Base-by-base conservation (phyloP, 352 stramenopile species). In the Phytopythium montanum region DNA sequence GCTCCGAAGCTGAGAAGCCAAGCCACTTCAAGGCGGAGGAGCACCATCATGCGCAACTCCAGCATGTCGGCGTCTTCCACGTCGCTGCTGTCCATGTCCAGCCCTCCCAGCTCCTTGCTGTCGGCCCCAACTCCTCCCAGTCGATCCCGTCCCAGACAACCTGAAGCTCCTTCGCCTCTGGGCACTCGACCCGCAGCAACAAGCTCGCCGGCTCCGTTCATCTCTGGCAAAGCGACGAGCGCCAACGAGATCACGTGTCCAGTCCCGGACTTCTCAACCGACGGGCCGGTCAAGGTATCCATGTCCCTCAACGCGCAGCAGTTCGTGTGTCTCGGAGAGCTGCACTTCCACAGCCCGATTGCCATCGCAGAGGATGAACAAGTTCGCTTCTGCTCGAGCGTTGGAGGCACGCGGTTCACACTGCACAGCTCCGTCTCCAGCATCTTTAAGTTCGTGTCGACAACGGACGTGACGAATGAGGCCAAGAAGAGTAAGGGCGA, bases 281-380 rank as follows among this genome's bases (percentile, higher is more conserved):
- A 67, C 7, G 77, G 77, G 0, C 38, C 51, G 7, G 70, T 88
- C 5, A 45, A 72, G 18, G 76, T 92, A 19, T 85, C 73, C 33
- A 73, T 92, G 36, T 92, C 81, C 1, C 72, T 81, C 31, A 92
- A 92, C 23, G 71, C 81, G 2, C 81, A 92, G 66, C 79, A 92
- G 59, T 92, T 92, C 21, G 62, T 89, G 13, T 83, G 62, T 41
- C 64, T 92, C 1, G 81, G 81, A 0, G 74, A 81, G 19, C 31
- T 92, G 2, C 54, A 75, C 21, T 72, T 90, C 26, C 81, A 92
- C 53, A 68, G 76, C 0, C 63, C 79, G 1, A 65, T 90, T 16
- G 59, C 60, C 8, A 79, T 92, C 36, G 68, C 65, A 16, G 75
- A 85, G 61, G 71, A 88, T n/a, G 59, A 70, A 10, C 62, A 67